A percentile compares a stretch with the other conserved stretches of the same genome.
These are phyloP conservation scores for Fomitopsis serialis DNA, from an alignment of 768 basidiomycete species.

Conservation along the genomic window DNA sequence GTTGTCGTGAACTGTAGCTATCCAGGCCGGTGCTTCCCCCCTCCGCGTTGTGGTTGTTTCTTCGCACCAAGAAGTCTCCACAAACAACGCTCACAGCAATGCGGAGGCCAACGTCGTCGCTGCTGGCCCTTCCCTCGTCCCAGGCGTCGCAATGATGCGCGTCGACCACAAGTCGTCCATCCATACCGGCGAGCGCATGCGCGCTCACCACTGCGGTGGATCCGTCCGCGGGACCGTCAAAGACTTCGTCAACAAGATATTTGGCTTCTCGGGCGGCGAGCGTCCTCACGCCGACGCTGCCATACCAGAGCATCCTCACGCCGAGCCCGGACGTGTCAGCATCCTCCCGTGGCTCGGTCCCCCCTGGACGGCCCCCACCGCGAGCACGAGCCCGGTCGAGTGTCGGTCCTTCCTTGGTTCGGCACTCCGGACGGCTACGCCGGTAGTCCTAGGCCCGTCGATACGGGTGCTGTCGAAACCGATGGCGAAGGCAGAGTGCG, in stretches of 20 bases:
- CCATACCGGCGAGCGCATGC: neutral
- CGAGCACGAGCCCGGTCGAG: no score
- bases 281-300: constrained; percentile 1
- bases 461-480: no score
- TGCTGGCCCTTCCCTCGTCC: constrained; percentile 1
- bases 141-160: constrained; percentile 5
- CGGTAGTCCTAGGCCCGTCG: no score
- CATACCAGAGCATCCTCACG: neutral
- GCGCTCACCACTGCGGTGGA: constrained; percentile 20
- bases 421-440: constrained; percentile 9
- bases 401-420: no score
- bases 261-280: constrained; percentile 47
- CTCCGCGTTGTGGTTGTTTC: constrained; percentile 35
- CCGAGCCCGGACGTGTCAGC: constrained; percentile 6
- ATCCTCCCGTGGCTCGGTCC: no score
- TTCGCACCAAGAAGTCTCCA: constrained; percentile 22
- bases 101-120: constrained; percentile 4
- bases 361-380: no score
- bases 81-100: constrained; percentile 13
- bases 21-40: constrained; percentile 35
- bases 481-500: neutral
- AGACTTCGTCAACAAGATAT: constrained; percentile 48
- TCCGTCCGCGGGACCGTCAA: constrained; percentile 44
- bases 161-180: constrained; percentile 1
- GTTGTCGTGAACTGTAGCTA: neutral